Conservation (phyloP, 768 basidiomycete genomes). For the Flagelloscypha sp. region DNA sequence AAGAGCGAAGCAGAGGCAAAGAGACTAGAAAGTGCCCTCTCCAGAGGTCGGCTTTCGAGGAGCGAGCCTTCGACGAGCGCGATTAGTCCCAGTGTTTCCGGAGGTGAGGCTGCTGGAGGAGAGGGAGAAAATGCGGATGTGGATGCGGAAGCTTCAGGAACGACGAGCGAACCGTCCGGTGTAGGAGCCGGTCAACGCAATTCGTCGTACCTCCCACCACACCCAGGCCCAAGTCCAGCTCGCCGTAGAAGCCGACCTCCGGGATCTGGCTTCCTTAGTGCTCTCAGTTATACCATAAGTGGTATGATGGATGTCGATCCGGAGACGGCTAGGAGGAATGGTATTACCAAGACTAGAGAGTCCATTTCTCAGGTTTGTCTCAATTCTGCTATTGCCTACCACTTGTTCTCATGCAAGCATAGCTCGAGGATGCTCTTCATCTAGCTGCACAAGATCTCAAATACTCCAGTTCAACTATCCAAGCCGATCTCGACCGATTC, state of each 20-base stretch:
- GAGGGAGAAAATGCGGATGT: conserved; percentile 18
- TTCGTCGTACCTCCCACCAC: conserved; percentile 58
- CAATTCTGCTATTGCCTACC: conserved; percentile 1
- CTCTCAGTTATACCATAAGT: conserved; percentile 88
- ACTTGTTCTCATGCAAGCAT: conserved; percentile 10
- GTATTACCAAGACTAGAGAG: conserved; percentile 91
- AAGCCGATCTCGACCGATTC: conserved; percentile 95
- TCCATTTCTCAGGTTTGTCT: conserved; percentile 80
- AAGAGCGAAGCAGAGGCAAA: conserved; percentile 88
- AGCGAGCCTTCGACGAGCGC: too few species aligned
- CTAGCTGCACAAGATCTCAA: conserved; percentile 89
- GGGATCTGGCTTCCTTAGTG: conserved; percentile 82
- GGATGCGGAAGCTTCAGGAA: too few species aligned
- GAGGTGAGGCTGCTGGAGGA: conserved; percentile 17
- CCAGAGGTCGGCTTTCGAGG: conserved; percentile 49
- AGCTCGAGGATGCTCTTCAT: conserved; percentile 95
- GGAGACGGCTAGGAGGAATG: conserved; percentile 86
- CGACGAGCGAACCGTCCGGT: too few species aligned
- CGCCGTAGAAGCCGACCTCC: conserved; percentile 50
- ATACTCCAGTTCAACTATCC: conserved; percentile 92
- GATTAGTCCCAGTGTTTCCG: conserved; percentile 17
- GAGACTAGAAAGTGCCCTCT: conserved; percentile 81
- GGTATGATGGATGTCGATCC: conserved; percentile 99
- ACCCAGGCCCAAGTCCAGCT: conserved; percentile 70
- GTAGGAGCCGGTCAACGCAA: too few species aligned